phyloP scores from a whole-genome alignment of 768 basidiomycete species.

The Tephrocybe sp. region DNA sequence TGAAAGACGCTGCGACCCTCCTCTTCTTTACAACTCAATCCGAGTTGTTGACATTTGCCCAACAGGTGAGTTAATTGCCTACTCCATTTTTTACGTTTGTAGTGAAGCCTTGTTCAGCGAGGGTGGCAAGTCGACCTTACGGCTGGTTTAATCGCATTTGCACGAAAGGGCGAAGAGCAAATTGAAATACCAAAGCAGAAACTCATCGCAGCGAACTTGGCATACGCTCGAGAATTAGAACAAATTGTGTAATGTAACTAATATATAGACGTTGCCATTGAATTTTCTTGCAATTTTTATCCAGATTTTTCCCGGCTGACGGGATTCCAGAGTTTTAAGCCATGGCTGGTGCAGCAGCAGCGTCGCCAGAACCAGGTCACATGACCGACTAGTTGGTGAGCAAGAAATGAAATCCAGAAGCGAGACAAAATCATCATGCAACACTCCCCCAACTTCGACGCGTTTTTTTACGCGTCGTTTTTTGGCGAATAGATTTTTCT shows the following conservation, averaged over 20 bases:
- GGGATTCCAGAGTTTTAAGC: too few species aligned
- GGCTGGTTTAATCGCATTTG: conserved; percentile 69
- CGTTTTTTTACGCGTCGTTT: too few species aligned
- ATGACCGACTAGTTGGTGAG: too few species aligned
- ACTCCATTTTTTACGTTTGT: neutral
- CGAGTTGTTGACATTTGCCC: conserved; percentile 81
- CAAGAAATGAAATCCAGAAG: too few species aligned
- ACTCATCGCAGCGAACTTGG: conserved; percentile 72
- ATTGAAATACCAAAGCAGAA: conserved; percentile 84
- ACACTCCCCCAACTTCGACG: too few species aligned
- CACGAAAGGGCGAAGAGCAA: conserved; percentile 77
- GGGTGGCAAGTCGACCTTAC: conserved; percentile 82
- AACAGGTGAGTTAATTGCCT: conserved; percentile 50
- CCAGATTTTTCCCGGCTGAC: too few species aligned
- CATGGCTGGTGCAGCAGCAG: too few species aligned
- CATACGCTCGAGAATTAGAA: conserved; percentile 85
- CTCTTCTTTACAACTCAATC: conserved; percentile 86
- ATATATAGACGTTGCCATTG: conserved; percentile 25
- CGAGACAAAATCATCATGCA: too few species aligned
- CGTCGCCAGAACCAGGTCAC: neutral
- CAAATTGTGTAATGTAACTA: conserved; percentile 71
- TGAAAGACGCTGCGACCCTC: conserved; percentile 87
- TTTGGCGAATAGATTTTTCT: too few species aligned
- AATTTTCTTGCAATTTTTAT: neutral
- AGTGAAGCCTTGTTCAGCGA: conserved; percentile 45